Percentiles rank a stretch among this genome's conserved stretches.
phyloP scores from a whole-genome alignment of 1,284 basidiomycete species.

The Caloboletus inedulis region DNA sequence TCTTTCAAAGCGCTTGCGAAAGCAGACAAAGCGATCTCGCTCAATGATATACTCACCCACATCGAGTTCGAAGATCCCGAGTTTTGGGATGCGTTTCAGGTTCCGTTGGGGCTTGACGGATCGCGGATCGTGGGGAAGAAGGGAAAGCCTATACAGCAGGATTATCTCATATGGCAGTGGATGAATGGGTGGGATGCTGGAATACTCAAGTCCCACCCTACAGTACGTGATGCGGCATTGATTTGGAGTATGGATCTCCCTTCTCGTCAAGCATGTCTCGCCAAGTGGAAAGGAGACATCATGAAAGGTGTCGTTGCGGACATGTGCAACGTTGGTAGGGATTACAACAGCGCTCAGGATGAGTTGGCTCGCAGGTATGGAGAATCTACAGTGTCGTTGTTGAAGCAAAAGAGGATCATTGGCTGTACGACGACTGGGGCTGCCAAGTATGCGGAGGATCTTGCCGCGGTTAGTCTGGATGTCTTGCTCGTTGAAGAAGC shows the following conservation, averaged over 20 bases:
- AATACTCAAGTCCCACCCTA: slow-evolving; percentile 30
- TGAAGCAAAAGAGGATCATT: slow-evolving; percentile 55
- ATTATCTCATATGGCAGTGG: slow-evolving; percentile 53
- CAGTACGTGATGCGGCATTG: slow-evolving; percentile 24
- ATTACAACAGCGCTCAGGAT: slow-evolving; percentile 43
- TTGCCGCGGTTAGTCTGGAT: slow-evolving; percentile 45
- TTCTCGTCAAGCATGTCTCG: slow-evolving; percentile 33
- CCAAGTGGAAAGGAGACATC: slow-evolving; percentile 44
- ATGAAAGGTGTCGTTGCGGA: slow-evolving; percentile 36
- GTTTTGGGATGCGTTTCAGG: slow-evolving; percentile 46
- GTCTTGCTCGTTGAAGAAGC: slow-evolving; percentile 67
- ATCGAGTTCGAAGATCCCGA: slow-evolving; percentile 46
- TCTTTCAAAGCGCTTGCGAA: slow-evolving; percentile 35
- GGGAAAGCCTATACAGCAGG: slow-evolving; percentile 34
- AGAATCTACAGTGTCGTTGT: slow-evolving; percentile 35
- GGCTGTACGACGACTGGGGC: slow-evolving; percentile 68
- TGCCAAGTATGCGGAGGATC: slow-evolving; percentile 51
- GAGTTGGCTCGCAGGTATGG: slow-evolving; percentile 38
- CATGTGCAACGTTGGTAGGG: slow-evolving; percentile 36
- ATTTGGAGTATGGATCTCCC: slow-evolving; percentile 46
- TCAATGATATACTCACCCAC: slow-evolving; percentile 37
- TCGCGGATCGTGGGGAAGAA: slow-evolving; percentile 41
- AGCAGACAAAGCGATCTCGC: slow-evolving; percentile 13
- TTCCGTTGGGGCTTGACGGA: slow-evolving; percentile 42
- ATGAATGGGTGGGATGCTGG: slow-evolving; percentile 41